Evolutionary conservation across 257 asterid species (phyloP).

Genomic region (Schizonepeta tenuifolia): DNA sequence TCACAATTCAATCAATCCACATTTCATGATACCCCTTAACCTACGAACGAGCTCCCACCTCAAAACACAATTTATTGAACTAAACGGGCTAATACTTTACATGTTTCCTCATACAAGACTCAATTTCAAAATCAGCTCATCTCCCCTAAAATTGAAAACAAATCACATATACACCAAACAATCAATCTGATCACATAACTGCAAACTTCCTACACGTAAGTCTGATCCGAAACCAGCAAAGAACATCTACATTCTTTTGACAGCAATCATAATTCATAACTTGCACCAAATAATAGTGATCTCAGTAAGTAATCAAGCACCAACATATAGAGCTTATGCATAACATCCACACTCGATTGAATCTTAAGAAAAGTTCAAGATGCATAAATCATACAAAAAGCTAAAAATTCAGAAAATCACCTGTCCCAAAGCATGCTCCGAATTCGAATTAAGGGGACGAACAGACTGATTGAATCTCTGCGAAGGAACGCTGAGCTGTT

Average conservation of each 20-base stretch:
- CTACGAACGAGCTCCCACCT: neutral
- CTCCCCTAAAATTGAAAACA: neutral
- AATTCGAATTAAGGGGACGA: constrained; percentile 24
- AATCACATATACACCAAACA: neutral
- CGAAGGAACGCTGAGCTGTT: constrained; percentile 89
- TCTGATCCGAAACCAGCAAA: neutral
- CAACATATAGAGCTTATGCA: neutral
- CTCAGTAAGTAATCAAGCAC: neutral
- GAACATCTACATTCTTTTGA: constrained; percentile 1
- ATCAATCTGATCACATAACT: neutral
- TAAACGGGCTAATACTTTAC: neutral
- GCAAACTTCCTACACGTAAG: neutral
- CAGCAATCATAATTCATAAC: neutral
- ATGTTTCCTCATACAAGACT: neutral
- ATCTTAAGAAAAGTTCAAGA: neutral
- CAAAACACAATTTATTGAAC: neutral
- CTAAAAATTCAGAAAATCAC: constrained; percentile 34
- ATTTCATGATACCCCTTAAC: neutral
- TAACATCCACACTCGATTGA: neutral
- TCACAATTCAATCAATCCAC: neutral
- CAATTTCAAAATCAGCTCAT: constrained; percentile 14
- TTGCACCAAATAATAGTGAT: neutral
- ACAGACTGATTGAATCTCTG: constrained; percentile 52
- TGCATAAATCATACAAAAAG: neutral
- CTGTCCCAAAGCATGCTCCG: constrained; percentile 52